Percentiles rank a stretch among this genome's conserved stretches.
Conservation (phyloP, 208 protist genomes). For the Leptomonas seymouri region DNA sequence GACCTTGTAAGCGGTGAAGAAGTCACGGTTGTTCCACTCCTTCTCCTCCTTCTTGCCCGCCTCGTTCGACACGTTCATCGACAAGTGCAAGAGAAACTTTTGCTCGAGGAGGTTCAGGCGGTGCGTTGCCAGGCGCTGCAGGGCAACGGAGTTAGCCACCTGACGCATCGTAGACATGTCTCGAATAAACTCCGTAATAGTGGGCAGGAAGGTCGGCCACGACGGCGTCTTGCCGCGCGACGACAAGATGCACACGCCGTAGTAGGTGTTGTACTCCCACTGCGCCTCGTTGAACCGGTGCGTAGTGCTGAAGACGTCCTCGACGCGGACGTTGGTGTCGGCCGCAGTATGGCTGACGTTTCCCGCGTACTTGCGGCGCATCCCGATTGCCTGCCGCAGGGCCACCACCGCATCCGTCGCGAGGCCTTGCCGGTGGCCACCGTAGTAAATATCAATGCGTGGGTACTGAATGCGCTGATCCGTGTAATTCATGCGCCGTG, state of each 20-base stretch:
- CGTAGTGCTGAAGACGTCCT: slow-evolving; percentile 84
- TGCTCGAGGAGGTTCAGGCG: slow-evolving; percentile 90
- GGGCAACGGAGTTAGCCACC: slow-evolving; percentile 49
- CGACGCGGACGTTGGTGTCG: slow-evolving; percentile 57
- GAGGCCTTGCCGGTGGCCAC: slow-evolving; percentile 28
- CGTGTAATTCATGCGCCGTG: slow-evolving; percentile 64
- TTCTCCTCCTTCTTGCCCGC: slow-evolving; percentile 77
- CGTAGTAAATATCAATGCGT: slow-evolving; percentile 74
- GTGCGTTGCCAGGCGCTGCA: slow-evolving; percentile 87
- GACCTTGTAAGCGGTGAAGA: slow-evolving; percentile 91
- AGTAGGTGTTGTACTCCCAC: slow-evolving; percentile 92
- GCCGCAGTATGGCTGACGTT: slow-evolving; percentile 44
- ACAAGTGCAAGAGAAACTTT: slow-evolving; percentile 93
- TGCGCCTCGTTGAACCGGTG: slow-evolving; percentile 81
- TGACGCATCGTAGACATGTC: slow-evolving; percentile 74
- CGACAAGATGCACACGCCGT: slow-evolving; percentile 85
- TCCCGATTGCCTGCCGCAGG: slow-evolving; percentile 64
- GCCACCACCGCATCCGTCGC: slow-evolving; percentile 58
- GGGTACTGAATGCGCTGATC: slow-evolving; percentile 82
- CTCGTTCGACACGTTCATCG: slow-evolving; percentile 92
- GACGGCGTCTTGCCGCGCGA: slow-evolving; percentile 62
- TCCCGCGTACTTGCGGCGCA: slow-evolving; percentile 81
- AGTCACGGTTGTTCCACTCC: slow-evolving; percentile 92
- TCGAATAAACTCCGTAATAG: slow-evolving; percentile 83
- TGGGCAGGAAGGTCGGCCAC: slow-evolving; percentile 80